Conservation (phyloP, 2,329 filamentous ascomycete species). For the Leptographium radiaticola region DNA sequence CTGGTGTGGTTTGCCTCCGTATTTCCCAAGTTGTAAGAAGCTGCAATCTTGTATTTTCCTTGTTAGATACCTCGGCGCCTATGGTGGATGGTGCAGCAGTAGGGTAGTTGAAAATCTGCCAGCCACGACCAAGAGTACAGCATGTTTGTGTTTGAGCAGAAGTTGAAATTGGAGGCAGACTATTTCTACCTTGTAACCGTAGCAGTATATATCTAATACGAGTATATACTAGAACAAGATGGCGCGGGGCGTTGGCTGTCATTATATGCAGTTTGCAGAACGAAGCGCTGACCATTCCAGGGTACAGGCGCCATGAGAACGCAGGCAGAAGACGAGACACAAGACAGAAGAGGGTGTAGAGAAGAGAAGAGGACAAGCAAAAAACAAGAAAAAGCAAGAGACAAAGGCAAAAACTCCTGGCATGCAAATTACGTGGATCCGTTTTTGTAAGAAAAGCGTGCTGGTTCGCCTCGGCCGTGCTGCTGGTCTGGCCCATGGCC, state of each 20-base stretch:
- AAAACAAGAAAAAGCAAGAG: background rate
- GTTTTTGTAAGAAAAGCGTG: background rate
- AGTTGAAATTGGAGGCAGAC: background rate
- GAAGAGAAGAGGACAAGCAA: background rate
- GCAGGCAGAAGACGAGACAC: background rate
- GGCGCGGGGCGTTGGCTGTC: background rate
- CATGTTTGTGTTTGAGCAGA: too few species aligned
- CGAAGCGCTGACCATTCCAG: background rate
- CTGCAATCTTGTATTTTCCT: background rate
- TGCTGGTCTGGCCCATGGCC: too few species aligned
- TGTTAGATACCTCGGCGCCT: constrained; percentile 4
- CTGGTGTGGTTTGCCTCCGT: background rate
- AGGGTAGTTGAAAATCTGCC: too few species aligned
- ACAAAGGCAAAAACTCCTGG: background rate
- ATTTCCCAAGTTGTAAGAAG: background rate
- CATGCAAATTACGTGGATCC: background rate
- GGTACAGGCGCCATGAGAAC: background rate
- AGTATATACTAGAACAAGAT: background rate
- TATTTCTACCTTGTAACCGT: background rate
- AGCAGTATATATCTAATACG: too few species aligned
- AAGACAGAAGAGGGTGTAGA: background rate
- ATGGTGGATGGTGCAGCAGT: background rate
- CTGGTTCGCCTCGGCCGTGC: too few species aligned
- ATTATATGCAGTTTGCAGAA: background rate
- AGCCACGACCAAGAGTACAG: too few species aligned